phyloP scores from a whole-genome alignment of 352 stramenopile species.

The Nothophytophthora sp. region DNA sequence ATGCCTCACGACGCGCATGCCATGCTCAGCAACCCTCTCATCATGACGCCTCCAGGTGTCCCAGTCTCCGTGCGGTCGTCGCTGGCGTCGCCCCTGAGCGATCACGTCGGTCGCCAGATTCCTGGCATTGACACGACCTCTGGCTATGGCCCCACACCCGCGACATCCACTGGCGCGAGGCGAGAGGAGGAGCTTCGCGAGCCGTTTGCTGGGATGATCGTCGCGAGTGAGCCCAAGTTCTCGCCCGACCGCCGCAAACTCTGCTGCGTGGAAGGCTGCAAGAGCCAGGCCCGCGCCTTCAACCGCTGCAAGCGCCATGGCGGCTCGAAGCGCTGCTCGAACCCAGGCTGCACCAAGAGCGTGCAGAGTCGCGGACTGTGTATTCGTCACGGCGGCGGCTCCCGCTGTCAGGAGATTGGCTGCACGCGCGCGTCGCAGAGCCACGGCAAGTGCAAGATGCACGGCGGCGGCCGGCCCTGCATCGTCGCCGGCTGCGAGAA shows the following conservation, averaged over 20 bases:
- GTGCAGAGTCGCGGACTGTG: slow-evolving; percentile 68
- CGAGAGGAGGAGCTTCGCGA: slow-evolving; percentile 13
- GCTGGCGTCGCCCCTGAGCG: slow-evolving; percentile 2
- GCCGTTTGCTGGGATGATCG: slow-evolving; percentile 22
- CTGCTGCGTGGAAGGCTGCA: slow-evolving; percentile 75
- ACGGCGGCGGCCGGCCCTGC: slow-evolving; percentile 52
- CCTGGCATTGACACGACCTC: slow-evolving; percentile 2
- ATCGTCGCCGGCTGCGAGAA: slow-evolving; percentile 76
- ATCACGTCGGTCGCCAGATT: slow-evolving; percentile 1
- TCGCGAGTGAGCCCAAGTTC: slow-evolving; percentile 50
- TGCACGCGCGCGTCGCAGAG: slow-evolving; percentile 67
- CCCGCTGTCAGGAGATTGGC: slow-evolving; percentile 50
- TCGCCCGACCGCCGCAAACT: slow-evolving; percentile 74
- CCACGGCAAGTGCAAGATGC: slow-evolving; percentile 69
- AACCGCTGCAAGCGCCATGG: slow-evolving; percentile 87
- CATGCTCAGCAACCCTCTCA: neutral
- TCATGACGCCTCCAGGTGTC: neutral
- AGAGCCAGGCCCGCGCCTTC: slow-evolving; percentile 79
- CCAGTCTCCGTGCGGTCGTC: neutral
- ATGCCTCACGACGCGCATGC: neutral
- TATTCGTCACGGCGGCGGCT: slow-evolving; percentile 59
- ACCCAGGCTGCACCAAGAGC: slow-evolving; percentile 73
- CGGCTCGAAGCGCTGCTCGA: slow-evolving; percentile 81
- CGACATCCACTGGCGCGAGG: slow-evolving; percentile 1
- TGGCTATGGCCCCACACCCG: neutral